These are phyloP conservation scores for Phytophthora fragariaefolia DNA, from an alignment of 352 stramenopile genomes.

Conservation along the genomic window DNA sequence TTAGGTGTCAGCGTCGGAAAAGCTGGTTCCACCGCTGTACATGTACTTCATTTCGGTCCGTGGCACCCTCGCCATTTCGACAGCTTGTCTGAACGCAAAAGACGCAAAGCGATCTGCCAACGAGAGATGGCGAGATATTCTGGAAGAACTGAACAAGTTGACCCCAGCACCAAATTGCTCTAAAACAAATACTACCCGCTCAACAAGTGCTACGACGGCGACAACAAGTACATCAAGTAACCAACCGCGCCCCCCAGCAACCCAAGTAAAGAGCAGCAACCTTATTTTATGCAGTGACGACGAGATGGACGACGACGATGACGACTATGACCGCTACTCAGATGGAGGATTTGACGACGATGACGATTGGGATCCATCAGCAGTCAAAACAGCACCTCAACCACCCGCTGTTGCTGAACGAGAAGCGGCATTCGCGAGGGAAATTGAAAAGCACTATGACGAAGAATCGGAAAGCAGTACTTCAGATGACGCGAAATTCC, in stretches of 20 bases:
- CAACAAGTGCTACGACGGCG: conserved; percentile 1
- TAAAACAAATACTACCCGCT: conserved; percentile 13
- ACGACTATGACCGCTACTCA: conserved; percentile 61
- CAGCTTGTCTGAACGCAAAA: conserved; percentile 69
- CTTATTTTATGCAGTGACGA: conserved; percentile 72
- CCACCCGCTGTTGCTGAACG: conserved; percentile 9
- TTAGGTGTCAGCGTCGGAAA: conserved; percentile 42
- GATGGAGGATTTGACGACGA: conserved; percentile 41
- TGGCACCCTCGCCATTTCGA: conserved; percentile 52
- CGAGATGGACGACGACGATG: conserved; percentile 60
- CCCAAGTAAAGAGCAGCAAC: conserved; percentile 38
- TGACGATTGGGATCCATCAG: conserved; percentile 44
- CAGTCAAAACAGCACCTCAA: conserved; percentile 29
- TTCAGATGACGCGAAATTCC: conserved; percentile 65
- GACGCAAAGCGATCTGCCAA: conserved; percentile 77
- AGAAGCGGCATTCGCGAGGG: conserved; percentile 34
- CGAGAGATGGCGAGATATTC: conserved; percentile 71
- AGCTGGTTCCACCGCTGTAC: conserved; percentile 43
- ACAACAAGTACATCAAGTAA: conserved; percentile 8
- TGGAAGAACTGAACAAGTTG: conserved; percentile 54
- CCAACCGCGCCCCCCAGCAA: conserved; percentile 3
- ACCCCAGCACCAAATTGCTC: conserved; percentile 6
- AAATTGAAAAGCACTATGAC: conserved; percentile 56
- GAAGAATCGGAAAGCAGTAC: conserved; percentile 48
- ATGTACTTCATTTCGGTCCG: conserved; percentile 68